phyloP scores from a whole-genome alignment of 2,329 filamentous ascomycete species.

The Neodidymelliopsis sp. region DNA sequence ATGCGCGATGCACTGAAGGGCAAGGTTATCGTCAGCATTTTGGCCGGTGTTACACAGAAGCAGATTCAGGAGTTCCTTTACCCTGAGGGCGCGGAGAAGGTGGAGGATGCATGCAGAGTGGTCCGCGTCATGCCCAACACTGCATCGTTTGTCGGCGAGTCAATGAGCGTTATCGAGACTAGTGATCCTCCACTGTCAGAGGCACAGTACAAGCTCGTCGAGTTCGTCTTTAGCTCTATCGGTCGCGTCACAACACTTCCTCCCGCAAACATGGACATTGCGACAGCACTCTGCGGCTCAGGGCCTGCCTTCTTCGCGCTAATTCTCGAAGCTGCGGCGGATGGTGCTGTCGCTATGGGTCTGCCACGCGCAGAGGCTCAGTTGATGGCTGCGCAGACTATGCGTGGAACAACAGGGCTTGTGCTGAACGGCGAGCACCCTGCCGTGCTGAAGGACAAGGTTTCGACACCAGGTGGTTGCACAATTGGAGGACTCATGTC shows the following conservation, averaged over 20 bases:
- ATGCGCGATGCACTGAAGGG: constrained; percentile 76
- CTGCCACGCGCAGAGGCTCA: constrained; percentile 75
- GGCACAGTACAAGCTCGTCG: constrained; percentile 65
- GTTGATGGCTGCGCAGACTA: constrained; percentile 80
- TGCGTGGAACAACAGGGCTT: constrained; percentile 75
- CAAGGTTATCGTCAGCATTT: constrained; percentile 83
- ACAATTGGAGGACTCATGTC: constrained; percentile 77
- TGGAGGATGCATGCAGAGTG: constrained; percentile 64
- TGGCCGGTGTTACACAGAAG: constrained; percentile 75
- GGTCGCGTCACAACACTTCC: constrained; percentile 75
- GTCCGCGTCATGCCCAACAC: constrained; percentile 88
- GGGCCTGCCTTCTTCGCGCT: constrained; percentile 80
- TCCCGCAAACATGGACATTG: constrained; percentile 72
- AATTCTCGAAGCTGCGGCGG: constrained; percentile 76
- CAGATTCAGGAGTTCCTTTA: constrained; percentile 73
- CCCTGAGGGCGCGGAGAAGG: constrained; percentile 53
- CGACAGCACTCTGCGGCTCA: constrained; percentile 76
- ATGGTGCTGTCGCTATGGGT: constrained; percentile 81
- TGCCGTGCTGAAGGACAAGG: constrained; percentile 75
- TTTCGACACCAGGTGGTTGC: constrained; percentile 79
- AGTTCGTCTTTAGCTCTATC: constrained; percentile 79
- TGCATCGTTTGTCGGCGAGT: constrained; percentile 77
- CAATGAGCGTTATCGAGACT: constrained; percentile 79
- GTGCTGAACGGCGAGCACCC: constrained; percentile 78
- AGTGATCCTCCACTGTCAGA: constrained; percentile 65